Conservation (phyloP, 2,329 filamentous ascomycete species). For the Lomentospora prolificans region DNA sequence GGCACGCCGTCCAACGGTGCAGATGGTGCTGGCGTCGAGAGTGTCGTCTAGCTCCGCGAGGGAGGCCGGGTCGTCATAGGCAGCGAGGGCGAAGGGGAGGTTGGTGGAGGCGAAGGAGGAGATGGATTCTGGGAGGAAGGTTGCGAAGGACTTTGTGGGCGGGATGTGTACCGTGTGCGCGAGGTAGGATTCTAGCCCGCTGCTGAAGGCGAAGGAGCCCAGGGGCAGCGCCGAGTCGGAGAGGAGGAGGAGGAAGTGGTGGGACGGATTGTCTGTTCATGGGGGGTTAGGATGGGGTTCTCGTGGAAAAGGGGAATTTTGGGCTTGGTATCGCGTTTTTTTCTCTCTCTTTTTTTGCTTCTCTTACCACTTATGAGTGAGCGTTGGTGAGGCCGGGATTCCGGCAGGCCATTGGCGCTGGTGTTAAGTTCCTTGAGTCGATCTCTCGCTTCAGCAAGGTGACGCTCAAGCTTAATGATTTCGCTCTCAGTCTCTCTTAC, state of each 20-base stretch:
- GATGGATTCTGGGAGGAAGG: constrained; percentile 62
- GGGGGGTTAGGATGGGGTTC: neutral
- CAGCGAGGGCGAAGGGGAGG: constrained; percentile 65
- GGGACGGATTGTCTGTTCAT: constrained; percentile 14
- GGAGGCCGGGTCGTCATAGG: constrained; percentile 42
- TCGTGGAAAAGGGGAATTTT: too few relatives aligned
- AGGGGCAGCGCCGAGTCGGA: constrained; percentile 74
- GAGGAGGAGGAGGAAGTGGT: constrained; percentile 66
- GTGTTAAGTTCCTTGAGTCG: neutral
- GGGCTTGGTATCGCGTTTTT: neutral
- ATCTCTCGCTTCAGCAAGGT: neutral
- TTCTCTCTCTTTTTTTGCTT: too few relatives aligned
- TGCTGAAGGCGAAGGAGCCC: constrained; percentile 81
- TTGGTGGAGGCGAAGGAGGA: constrained; percentile 61
- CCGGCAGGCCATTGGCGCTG: too few relatives aligned
- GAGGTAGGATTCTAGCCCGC: constrained; percentile 72
- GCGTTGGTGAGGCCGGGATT: too few relatives aligned
- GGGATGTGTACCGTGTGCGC: constrained; percentile 53
- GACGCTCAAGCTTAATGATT: neutral
- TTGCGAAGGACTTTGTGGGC: constrained; percentile 9
- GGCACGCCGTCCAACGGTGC: constrained; percentile 68
- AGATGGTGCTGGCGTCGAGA: constrained; percentile 66
- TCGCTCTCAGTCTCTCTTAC: constrained; percentile 2
- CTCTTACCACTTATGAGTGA: too few relatives aligned
- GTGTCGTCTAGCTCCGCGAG: constrained; percentile 59